These are phyloP conservation scores for Noccaea bulbosa DNA, from an alignment of 345 rosid genomes.

Conservation along the genomic window DNA sequence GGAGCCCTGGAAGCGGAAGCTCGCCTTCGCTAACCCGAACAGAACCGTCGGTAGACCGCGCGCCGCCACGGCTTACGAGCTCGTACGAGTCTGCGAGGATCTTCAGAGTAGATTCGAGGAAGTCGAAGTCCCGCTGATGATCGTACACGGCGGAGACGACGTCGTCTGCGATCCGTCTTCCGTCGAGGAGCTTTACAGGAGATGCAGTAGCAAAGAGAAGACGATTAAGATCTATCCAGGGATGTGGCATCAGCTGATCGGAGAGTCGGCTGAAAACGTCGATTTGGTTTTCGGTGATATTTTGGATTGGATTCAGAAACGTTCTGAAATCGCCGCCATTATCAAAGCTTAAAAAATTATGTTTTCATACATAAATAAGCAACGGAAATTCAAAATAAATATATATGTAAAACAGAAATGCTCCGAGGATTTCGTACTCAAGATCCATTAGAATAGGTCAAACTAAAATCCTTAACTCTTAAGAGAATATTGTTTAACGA, in stretches of 20 bases:
- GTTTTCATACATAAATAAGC: not conserved
- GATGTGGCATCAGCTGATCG: conserved; percentile 92
- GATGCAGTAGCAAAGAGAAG: conserved; percentile 72
- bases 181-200: conserved; percentile 66
- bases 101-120: conserved; percentile 81
- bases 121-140: conserved; percentile 73
- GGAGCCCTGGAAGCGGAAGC: conserved; percentile 78
- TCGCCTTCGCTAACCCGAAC: conserved; percentile 70
- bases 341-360: conserved; percentile 13
- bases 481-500: conserved; percentile 5
- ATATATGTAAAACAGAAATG: not conserved
- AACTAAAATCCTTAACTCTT: not conserved
- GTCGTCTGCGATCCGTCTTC: conserved; percentile 78
- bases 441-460: conserved; percentile 43
- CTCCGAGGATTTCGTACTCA: conserved; percentile 2
- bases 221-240: conserved; percentile 70
- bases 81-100: conserved; percentile 70
- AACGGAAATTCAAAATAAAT: not conserved
- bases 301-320: conserved; percentile 65
- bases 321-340: conserved; percentile 43
- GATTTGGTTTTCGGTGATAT: conserved; percentile 75
- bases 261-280: conserved; percentile 75
- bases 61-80: conserved; percentile 86
- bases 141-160: conserved; percentile 83
- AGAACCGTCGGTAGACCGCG: conserved; percentile 67